Base-by-base conservation (phyloP, 495 filamentous ascomycete genomes). In the Podospora pseudoanserina region DNA sequence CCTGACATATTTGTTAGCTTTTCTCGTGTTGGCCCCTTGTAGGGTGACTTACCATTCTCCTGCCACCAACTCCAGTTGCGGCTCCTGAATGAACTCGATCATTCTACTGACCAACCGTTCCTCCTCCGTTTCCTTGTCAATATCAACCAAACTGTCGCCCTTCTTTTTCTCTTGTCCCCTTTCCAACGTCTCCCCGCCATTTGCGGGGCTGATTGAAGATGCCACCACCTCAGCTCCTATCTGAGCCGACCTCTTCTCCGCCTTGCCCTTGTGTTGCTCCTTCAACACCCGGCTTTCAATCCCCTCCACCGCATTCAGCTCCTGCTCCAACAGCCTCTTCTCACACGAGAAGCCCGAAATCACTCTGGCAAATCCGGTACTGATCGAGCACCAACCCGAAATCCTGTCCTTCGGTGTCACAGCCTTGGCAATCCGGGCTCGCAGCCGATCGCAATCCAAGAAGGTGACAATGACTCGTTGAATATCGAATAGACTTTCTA, bases 51-150 rank as follows among this genome's bases (percentile, higher is more conserved):
- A 32, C 82, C 82, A 85, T 73, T 83, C 81, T 26, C 81, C 80
- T 1, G 79, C 82, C 58, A 82, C 71, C 5, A 76, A 61, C 13
- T 77, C 65, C 16, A 83, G 67, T 32, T 78, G 65, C 11, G 73
- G 65, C 66, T 81, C 78, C 61, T 81, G 79, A 32, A 83, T 77
- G 63, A 82, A 82, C 11, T 73, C 70, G 56, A 83, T 76, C 77
- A 81, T 82, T 20, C 74, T 69, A 57, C 67, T 75, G 26, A 82
- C 77, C 34, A 65, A 68, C 28, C 76, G 74, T 60, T 82, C 78
- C 34, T 71, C 69, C 49, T 74, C 69, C 3, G 68, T 73, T 54
- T 74, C 63, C 39, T 13, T 34, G 6, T 56, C 60, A 0, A 65
- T 66, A 5, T 28, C 68, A 15, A 39, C 18, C 3, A 20, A 59